Evolutionary conservation across 75 land plant genomes (phyloP).

Genomic region (Larix kaempferi): DNA sequence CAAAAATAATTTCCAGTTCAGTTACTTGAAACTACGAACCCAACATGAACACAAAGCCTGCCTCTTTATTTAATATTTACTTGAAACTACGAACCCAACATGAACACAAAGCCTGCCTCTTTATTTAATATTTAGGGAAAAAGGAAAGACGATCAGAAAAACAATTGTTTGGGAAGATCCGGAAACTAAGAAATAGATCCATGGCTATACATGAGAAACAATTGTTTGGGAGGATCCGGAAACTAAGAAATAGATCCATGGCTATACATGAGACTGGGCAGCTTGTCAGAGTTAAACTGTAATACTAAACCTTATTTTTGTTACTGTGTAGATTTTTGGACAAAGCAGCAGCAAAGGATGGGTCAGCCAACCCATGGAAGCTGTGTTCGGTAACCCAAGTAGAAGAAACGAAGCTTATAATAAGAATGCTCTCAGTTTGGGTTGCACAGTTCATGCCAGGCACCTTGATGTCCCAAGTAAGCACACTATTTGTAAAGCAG

Average conservation of each 20-base stretch:
- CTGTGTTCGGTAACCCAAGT: constrained; percentile 80
- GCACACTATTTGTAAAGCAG: constrained; percentile 73
- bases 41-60: no score
- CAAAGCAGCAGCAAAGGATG: constrained; percentile 54
- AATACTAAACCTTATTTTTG: constrained; percentile 2
- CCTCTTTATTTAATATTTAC: no score
- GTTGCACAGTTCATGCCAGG: constrained; percentile 48
- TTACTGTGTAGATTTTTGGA: constrained; percentile 47
- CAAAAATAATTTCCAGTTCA: no score
- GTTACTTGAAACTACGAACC: no score
- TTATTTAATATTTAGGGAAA: no score
- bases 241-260: no score
- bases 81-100: no score
- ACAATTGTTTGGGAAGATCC: no score
- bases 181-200: not conserved
- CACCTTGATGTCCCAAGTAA: constrained; percentile 58
- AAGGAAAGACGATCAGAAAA: no score
- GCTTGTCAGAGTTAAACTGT: constrained; percentile 32
- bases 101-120: no score
- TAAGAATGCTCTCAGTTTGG: constrained; percentile 61
- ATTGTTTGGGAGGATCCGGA: no score
- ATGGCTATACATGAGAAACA: not conserved
- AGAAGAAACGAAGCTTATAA: constrained; percentile 76
- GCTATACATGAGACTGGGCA: no score
- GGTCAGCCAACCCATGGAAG: constrained; percentile 43